These are phyloP conservation scores for Sarocladiaceae sp. DNA, from an alignment of 2,329 filamentous ascomycete genomes.

Conservation along the genomic window DNA sequence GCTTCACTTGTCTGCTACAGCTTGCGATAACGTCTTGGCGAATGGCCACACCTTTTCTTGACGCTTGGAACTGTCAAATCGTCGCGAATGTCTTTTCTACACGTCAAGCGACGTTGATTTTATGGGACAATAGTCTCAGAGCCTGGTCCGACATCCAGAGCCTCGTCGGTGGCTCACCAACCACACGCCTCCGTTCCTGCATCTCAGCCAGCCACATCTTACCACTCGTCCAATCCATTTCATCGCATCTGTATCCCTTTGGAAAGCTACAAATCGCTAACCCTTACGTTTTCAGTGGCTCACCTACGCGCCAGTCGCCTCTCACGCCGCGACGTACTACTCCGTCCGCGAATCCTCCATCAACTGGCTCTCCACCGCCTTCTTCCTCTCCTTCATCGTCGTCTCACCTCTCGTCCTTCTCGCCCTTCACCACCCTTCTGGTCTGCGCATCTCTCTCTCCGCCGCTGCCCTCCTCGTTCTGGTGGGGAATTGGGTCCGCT, in stretches of 20 bases:
- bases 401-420: slow-evolving; percentile 68
- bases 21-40: no score
- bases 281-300: slow-evolving; percentile 60
- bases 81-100: no score
- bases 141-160: neutral
- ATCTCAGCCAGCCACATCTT: slow-evolving; percentile 5
- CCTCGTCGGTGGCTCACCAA: neutral
- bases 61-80: no score
- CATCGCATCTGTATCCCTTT: no score
- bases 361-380: slow-evolving; percentile 89
- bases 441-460: slow-evolving; percentile 73
- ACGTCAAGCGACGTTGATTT: no score
- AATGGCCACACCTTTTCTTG: no score
- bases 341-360: slow-evolving; percentile 65
- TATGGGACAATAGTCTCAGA: neutral
- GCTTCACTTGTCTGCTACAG: no score
- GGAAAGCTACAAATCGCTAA: no score
- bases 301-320: slow-evolving; percentile 79
- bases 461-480: slow-evolving; percentile 67
- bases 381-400: slow-evolving; percentile 76
- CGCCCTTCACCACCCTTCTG: slow-evolving; percentile 59
- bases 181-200: neutral
- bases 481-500: slow-evolving; percentile 86
- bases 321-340: slow-evolving; percentile 69
- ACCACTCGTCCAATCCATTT: neutral